Percentiles rank a stretch among this genome's conserved stretches.
Evolutionary conservation across 768 basidiomycete genomes (phyloP).

Genomic region (Termitomyces sp.): DNA sequence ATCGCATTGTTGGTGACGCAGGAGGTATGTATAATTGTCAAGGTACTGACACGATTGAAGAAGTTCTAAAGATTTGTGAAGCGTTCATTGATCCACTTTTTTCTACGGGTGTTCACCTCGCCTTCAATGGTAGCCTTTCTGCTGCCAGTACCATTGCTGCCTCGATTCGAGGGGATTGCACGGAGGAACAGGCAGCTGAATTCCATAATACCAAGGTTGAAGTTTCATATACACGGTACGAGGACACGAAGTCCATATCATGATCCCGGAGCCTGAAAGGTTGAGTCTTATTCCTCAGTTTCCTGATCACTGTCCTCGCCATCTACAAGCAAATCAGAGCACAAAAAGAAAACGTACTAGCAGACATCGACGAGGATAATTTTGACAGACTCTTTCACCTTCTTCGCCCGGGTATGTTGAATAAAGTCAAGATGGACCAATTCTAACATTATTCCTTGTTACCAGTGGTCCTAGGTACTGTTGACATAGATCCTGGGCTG

Average conservation of each 20-base stretch:
- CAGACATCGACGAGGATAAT: conserved; percentile 32
- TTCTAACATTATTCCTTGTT: not conserved
- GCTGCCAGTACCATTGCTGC: conserved; percentile 20
- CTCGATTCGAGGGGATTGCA: conserved; percentile 17
- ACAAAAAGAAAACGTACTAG: conserved; percentile 26
- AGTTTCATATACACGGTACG: conserved; percentile 24
- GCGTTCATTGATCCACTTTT: conserved; percentile 41
- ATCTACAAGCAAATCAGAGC: conserved; percentile 37
- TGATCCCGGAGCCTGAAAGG: conserved; percentile 1
- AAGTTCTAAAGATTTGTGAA: too few species aligned
- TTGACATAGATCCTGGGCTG: conserved; percentile 39
- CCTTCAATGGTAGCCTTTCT: conserved; percentile 24
- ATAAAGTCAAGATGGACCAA: not conserved
- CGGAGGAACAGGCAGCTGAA: conserved; percentile 16
- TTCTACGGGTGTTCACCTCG: conserved; percentile 30
- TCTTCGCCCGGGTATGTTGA: conserved; percentile 18
- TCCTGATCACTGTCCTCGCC: conserved; percentile 30
- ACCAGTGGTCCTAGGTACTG: conserved; percentile 47
- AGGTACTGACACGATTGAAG: too few species aligned
- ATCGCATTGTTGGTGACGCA: conserved; percentile 31
- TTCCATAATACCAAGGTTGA: conserved; percentile 24
- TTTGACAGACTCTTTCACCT: conserved; percentile 35
- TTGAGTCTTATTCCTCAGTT: not conserved
- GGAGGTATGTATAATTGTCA: conserved; percentile 20
- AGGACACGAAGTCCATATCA: not conserved